Conservation (phyloP, 2,329 filamentous ascomycete genomes). For the Dothistroma pini region DNA sequence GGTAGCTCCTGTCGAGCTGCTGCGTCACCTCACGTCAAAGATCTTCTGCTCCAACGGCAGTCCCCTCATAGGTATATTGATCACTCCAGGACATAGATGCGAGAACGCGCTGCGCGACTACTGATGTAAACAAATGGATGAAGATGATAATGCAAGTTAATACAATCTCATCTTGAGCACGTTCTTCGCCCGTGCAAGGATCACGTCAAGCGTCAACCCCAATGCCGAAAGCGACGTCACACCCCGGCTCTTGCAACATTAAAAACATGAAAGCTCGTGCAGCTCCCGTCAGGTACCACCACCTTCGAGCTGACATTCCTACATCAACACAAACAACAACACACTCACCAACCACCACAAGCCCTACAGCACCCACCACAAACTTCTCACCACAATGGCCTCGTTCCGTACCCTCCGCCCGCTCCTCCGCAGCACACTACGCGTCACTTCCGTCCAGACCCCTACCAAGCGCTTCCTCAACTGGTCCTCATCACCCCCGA, state of each 20-base stretch:
- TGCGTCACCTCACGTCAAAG: background rate
- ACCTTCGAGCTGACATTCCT: background rate
- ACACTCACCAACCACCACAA: background rate
- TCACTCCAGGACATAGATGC: background rate
- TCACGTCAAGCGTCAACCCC: background rate
- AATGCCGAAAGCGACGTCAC: slow-evolving; percentile 4
- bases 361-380: background rate
- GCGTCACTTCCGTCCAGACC: slow-evolving; percentile 6
- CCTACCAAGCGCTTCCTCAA: slow-evolving; percentile 19
- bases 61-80: background rate
- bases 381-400: background rate
- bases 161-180: background rate
- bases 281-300: background rate
- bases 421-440: slow-evolving; percentile 12
- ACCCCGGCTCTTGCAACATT: background rate
- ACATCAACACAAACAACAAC: background rate
- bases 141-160: background rate
- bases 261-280: too few species aligned
- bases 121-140: background rate
- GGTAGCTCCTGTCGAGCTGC: background rate
- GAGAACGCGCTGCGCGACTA: background rate
- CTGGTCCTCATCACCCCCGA: slow-evolving; percentile 9
- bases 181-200: background rate
- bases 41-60: background rate
- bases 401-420: slow-evolving; percentile 12